phyloP scores from a whole-genome alignment of 257 asterid genomes.

The Handroanthus guayacan region DNA sequence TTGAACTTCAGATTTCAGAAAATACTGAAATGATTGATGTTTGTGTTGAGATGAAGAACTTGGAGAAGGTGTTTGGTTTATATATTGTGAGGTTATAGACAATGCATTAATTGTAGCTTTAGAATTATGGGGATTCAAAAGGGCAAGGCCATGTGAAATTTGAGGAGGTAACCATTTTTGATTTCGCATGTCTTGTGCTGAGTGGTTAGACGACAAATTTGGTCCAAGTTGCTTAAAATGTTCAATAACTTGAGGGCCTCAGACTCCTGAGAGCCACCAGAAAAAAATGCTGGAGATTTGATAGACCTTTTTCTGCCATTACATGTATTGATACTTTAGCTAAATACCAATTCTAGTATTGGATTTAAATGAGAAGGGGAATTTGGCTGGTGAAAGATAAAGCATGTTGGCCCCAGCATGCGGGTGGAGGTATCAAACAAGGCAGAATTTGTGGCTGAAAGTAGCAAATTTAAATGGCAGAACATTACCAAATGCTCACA shows the following conservation, averaged over 20 bases:
- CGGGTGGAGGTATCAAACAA: slow-evolving; percentile 25
- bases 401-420: slow-evolving; percentile 28
- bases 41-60: background rate
- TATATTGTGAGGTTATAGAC: background rate
- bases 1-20: background rate
- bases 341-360: background rate
- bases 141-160: slow-evolving; percentile 13
- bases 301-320: slow-evolving; percentile 12
- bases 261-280: slow-evolving; percentile 10
- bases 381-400: slow-evolving; percentile 27
- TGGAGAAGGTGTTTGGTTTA: slow-evolving; percentile 1
- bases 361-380: slow-evolving; percentile 25
- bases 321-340: background rate
- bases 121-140: background rate
- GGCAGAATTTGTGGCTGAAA: slow-evolving; percentile 33
- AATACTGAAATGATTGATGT: slow-evolving; percentile 5
- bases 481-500: background rate
- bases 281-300: background rate
- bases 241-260: too few relatives aligned
- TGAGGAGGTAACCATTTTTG: background rate
- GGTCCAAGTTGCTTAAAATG: background rate
- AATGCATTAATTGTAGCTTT: slow-evolving; percentile 2
- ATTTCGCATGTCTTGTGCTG: background rate
- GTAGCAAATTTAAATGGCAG: background rate
- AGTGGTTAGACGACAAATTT: slow-evolving; percentile 16